Evolutionary conservation across 768 basidiomycete species (phyloP).

Genomic region (Kondoa malvinella): DNA sequence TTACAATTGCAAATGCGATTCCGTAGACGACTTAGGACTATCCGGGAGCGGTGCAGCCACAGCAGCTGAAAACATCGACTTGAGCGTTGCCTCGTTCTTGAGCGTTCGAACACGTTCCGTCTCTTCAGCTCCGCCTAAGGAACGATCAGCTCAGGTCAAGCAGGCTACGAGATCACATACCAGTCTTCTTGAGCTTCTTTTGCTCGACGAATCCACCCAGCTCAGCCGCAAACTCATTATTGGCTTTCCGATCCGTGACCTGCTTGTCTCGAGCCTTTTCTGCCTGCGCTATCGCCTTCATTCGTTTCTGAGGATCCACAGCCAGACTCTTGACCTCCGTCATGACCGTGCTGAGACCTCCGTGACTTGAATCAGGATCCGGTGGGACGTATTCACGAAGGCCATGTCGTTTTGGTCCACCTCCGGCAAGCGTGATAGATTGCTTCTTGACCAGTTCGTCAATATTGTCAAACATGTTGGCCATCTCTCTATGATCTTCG

Average conservation of each 20-base stretch:
- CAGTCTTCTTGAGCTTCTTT: slow-evolving; percentile 86
- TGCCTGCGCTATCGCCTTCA: slow-evolving; percentile 83
- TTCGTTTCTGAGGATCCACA: slow-evolving; percentile 60
- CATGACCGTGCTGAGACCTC: slow-evolving; percentile 60
- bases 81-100: slow-evolving; percentile 65
- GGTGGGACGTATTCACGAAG: slow-evolving; percentile 32
- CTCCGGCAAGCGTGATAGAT: slow-evolving; percentile 35
- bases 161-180: slow-evolving; percentile 67
- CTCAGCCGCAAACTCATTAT: slow-evolving; percentile 74
- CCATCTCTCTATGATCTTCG: slow-evolving; percentile 80
- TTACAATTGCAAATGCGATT: not conserved
- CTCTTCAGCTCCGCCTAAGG: slow-evolving; percentile 26
- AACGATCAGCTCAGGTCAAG: not conserved
- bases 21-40: not conserved
- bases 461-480: slow-evolving; percentile 73
- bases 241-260: slow-evolving; percentile 40
- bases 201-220: slow-evolving; percentile 66
- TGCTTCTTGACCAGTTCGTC: slow-evolving; percentile 56
- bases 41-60: not conserved
- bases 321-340: slow-evolving; percentile 71
- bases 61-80: slow-evolving; percentile 55
- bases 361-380: slow-evolving; percentile 43
- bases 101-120: slow-evolving; percentile 67
- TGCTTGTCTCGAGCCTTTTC: slow-evolving; percentile 65
- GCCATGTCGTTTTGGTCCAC: slow-evolving; percentile 29